phyloP scores from a whole-genome alignment of 2,329 filamentous ascomycete genomes.

The Pseudopyrenochaeta lycopersici region DNA sequence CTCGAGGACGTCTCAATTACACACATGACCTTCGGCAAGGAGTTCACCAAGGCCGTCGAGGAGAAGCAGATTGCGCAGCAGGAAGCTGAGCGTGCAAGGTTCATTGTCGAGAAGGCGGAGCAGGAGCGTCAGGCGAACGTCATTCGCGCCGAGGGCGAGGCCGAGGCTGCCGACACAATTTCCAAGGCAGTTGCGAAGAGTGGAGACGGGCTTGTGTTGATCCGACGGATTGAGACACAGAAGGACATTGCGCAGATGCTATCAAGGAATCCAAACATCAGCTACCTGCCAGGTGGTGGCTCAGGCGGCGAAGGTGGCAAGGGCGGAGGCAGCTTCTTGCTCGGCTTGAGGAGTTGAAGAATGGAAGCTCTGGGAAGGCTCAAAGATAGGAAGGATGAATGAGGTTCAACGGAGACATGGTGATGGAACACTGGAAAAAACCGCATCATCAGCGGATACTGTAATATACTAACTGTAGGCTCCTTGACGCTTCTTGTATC shows the following conservation, averaged over 20 bases:
- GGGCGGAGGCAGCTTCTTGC: slow-evolving; percentile 70
- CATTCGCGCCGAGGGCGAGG: slow-evolving; percentile 97
- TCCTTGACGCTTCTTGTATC: slow-evolving; percentile 34
- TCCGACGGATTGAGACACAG: slow-evolving; percentile 95
- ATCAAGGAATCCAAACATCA: slow-evolving; percentile 91
- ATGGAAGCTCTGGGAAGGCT: slow-evolving; percentile 2
- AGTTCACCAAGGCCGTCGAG: slow-evolving; percentile 98
- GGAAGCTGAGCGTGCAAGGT: slow-evolving; percentile 94
- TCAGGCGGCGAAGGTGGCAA: slow-evolving; percentile 64
- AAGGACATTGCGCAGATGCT: slow-evolving; percentile 94
- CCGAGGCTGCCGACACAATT: slow-evolving; percentile 95
- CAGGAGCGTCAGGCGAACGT: slow-evolving; percentile 99
- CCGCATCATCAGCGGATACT: slow-evolving; percentile 39
- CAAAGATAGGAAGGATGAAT: slow-evolving; percentile 1
- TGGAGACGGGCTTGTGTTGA: slow-evolving; percentile 93
- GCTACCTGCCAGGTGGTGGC: slow-evolving; percentile 82
- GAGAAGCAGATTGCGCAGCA: slow-evolving; percentile 99
- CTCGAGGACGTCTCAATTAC: slow-evolving; percentile 99
- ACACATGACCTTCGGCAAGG: slow-evolving; percentile 99
- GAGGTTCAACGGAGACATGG: neutral
- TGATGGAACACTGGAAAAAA: slow-evolving; percentile 11
- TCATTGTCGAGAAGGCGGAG: slow-evolving; percentile 98
- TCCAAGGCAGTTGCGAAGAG: slow-evolving; percentile 91
- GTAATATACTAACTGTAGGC: slow-evolving; percentile 42
- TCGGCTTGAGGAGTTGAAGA: slow-evolving; percentile 66